Evolutionary conservation across 148 eudicot genomes (phyloP).

Genomic region (Camellia granthamiana): DNA sequence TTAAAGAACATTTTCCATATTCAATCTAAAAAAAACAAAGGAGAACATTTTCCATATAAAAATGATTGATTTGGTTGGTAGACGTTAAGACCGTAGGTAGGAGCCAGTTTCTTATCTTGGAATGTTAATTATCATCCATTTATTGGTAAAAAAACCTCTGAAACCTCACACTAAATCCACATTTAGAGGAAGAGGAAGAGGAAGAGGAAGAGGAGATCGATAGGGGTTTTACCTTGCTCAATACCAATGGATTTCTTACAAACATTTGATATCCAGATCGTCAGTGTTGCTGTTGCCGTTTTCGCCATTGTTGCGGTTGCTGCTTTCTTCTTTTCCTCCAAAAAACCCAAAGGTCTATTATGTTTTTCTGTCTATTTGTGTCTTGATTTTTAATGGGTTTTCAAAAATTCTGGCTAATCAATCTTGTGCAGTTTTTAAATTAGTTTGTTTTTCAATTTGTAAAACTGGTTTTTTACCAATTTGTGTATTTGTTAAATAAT

Average conservation of each 20-base stretch:
- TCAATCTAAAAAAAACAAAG: too few relatives aligned
- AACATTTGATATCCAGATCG: conserved; percentile 48
- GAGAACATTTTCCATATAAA: too few relatives aligned
- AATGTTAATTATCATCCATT: too few relatives aligned
- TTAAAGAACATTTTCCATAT: too few relatives aligned
- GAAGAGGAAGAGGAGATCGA: too few relatives aligned
- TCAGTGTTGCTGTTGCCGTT: conserved; percentile 62
- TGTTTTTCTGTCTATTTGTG: not conserved
- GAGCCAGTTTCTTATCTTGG: too few relatives aligned
- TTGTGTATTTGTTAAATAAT: not conserved
- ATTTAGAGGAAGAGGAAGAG: too few relatives aligned
- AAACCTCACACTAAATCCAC: too few relatives aligned
- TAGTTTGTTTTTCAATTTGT: not conserved
- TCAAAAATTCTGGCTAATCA: not conserved
- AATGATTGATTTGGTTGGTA: too few relatives aligned
- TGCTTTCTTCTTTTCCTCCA: conserved; percentile 45
- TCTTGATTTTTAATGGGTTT: not conserved
- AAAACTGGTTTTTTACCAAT: not conserved
- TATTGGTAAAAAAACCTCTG: too few relatives aligned
- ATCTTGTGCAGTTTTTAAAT: not conserved
- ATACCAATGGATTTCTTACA: conserved; percentile 53
- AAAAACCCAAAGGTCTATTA: conserved; percentile 61
- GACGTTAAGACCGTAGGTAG: too few relatives aligned
- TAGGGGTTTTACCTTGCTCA: too few relatives aligned
- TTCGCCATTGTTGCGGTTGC: conserved; percentile 61